Base-by-base conservation (phyloP, 2,329 filamentous ascomycete species). In the Xylaria multiplex region DNA sequence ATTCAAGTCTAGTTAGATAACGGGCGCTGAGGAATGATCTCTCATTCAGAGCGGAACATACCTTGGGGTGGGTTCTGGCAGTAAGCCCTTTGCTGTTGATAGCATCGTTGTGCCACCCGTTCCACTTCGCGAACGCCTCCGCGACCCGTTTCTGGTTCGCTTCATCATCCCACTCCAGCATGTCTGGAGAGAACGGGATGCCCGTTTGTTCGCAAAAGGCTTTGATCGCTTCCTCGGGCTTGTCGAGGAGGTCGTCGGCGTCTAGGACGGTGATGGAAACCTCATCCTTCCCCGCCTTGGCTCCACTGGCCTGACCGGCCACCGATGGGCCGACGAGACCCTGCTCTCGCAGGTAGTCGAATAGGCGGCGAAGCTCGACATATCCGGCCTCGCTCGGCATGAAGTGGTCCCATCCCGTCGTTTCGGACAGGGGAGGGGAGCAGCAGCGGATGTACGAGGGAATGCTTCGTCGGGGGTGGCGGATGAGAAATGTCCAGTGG, bases 401-500 rank as follows among this genome's bases (percentile, higher is more conserved):
- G 83, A 97, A 97, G 76, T 93, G 83, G 79, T 91, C 84, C 82
- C 96, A 98, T 7, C 93, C 93, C 0, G 95, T 98, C 68, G 93
- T 81, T 53, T 90, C 83, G 75, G 91, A 89, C 63, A 97, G 85
- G 0, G 96, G 96, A 14, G 96, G 94, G 60, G 97, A 87, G 56
- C 93, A 97, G 86, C 95, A 98, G 72, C 95, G 91, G 85, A 91
- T 97, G 83, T 95, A 98, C 53, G 93, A 97, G 7, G 96, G 96
- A 70, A 98, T 94, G 74, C 92, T 91, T 77, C 89, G 89, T 74
- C 93, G 89, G n/a, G 96, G 96, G 78, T 98, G 93, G 64, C 96
- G 94, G 83, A 99, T 98, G 69, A 98, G 86, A 81, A 99, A 98
- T 24, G 94, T 93, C 82, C 95, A 98, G 80, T 97, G 93, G 81